Evolutionary conservation across 2,329 filamentous ascomycete species (phyloP), one percentile per base, ranked within the genome.

Genomic region (Cladobotryum protrusum): DNA sequence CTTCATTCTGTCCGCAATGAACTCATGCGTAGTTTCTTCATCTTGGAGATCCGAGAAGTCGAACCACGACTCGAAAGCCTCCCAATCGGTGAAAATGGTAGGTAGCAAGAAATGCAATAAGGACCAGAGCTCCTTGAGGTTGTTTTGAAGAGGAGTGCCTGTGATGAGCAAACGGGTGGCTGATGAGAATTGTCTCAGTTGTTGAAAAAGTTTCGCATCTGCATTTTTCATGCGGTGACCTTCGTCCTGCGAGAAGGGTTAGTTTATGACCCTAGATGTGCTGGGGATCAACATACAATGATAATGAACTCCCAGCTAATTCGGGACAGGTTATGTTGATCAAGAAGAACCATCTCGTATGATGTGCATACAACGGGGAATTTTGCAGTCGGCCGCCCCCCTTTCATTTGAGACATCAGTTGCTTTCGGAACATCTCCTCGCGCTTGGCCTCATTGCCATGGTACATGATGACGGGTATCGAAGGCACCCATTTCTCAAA

Each of bases 261-360:
- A 20, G 15, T 19, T 7, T 32, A 36, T 11, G 32, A 39, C 9
- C n/a, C 20, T 34, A 4, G 5, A 41, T 60, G 62, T 63, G 19
- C 0, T 2, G 11, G 9, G n/a, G 18, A 8, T 29, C 15, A 3
- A 15, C 7, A 67, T 69, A 86, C 85, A 54, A 99, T 95, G 57
- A 99, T 93, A 61, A 99, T 96, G 59, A 96, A 96, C 48, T 95
- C 89, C 93, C 93, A 99, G 34, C 90, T 86, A 50, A 95, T 92
- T 50, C 86, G 85, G 0, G 83, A 83, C 5, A 99, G 72, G 34
- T 85, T 85, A 47, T 89, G 86, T 35, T 88, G 83, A 63, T 99
- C 93, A 59, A 89, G 85, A 69, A 99, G 85, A 48, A 95, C 91
- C 63, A 99, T 96, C 64, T 99, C 93, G 60, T 97, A 97, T 36